These are phyloP conservation scores for Talinum fruticosum DNA, from an alignment of 148 eudicot species.

Conservation along the genomic window DNA sequence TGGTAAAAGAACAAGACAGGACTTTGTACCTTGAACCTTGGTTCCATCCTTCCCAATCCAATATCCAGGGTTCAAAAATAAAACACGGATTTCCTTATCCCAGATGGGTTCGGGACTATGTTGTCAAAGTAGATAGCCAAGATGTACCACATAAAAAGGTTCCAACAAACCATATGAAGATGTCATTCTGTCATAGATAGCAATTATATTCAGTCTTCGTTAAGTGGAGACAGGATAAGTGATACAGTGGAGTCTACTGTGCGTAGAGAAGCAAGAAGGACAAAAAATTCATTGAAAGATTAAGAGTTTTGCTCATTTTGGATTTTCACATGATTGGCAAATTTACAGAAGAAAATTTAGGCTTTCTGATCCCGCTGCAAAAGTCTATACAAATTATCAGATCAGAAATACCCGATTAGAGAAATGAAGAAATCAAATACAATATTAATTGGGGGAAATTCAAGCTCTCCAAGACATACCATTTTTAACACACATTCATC, in stretches of 20 bases:
- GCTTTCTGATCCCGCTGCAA: not conserved
- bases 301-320: not conserved
- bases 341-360: not conserved
- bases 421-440: too few species aligned
- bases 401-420: not conserved
- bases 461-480: constrained; percentile 31
- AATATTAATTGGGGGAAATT: not conserved
- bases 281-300: not conserved
- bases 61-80: constrained; percentile 80
- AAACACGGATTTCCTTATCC: constrained; percentile 68
- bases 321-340: not conserved
- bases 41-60: constrained; percentile 86
- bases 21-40: constrained; percentile 51
- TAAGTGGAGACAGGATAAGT: not conserved
- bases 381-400: not conserved
- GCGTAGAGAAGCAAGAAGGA: not conserved
- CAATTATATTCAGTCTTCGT: not conserved
- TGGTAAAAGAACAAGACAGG: constrained; percentile 1
- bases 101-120: constrained; percentile 70
- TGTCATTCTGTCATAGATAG: constrained; percentile 51
- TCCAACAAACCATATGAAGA: constrained; percentile 59
- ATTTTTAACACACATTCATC: constrained; percentile 63
- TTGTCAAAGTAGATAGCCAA: constrained; percentile 94
- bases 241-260: too few species aligned
- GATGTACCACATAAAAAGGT: constrained; percentile 60